phyloP scores from a whole-genome alignment of 371 early-diverging fungal species.

The Dinochytrium kinnereticum region DNA sequence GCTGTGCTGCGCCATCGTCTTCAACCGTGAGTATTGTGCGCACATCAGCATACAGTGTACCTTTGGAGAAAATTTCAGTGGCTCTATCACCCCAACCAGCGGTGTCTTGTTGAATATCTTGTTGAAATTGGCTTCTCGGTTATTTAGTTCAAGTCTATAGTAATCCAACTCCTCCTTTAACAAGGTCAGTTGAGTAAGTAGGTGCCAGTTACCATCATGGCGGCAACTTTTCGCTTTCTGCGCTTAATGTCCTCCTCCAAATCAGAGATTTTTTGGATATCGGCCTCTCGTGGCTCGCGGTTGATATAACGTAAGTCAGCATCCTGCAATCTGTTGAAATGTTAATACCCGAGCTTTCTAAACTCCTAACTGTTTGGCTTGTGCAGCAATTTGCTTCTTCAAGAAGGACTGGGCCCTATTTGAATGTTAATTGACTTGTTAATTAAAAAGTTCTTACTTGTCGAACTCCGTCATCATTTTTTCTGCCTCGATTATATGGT shows the following conservation, averaged over 20 bases:
- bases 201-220: conserved; percentile 37
- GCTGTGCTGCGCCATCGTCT: no score
- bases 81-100: conserved; percentile 46
- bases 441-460: conserved; percentile 3
- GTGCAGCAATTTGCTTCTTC: conserved; percentile 49
- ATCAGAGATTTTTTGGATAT: conserved; percentile 45
- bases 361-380: conserved; percentile 36
- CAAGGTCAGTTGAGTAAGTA: neutral
- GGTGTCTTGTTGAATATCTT: conserved; percentile 58
- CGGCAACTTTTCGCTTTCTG: conserved; percentile 36
- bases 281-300: conserved; percentile 56
- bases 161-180: conserved; percentile 52
- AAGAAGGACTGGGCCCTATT: conserved; percentile 47
- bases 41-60: neutral
- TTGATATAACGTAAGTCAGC: conserved; percentile 56
- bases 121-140: conserved; percentile 59
- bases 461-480: conserved; percentile 56
- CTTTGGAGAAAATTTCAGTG: conserved; percentile 18
- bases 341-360: neutral
- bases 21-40: neutral
- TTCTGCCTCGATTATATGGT: conserved; percentile 49
- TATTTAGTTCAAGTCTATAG: conserved; percentile 54
- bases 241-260: conserved; percentile 47
- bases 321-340: conserved; percentile 39
- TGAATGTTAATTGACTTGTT: neutral